Base-by-base conservation (phyloP, 768 basidiomycete genomes). In the Leccinum arenicola region DNA sequence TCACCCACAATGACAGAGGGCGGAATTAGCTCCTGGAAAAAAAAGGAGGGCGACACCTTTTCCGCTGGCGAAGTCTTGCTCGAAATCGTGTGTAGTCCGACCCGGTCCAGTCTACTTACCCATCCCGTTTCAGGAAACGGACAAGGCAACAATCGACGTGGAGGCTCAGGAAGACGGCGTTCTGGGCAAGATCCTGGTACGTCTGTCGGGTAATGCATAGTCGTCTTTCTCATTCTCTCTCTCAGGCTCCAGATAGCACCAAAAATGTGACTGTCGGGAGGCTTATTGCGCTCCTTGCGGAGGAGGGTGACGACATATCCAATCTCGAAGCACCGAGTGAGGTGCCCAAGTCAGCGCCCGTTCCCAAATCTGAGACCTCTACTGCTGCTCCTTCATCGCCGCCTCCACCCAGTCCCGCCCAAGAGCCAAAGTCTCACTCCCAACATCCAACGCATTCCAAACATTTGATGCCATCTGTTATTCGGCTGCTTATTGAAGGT, bases 121-220 rank as follows among this genome's bases (percentile, higher is more conserved):
- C 19, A 11, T 62, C 48, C 31, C 27, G 31, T 56, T 56, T 58
- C 74, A 94, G 92, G 92, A 94, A 81, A 94, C 92, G 47, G 92
- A 94, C 80, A 93, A 93, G 74, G 91, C 96, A 15, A 95, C 94
- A 2, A 97, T 98, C 69, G 97, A 99, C 72, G 96, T 99, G 7
- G 97, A 99, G 76, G 95, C 97, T 14, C 95, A 95, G 75, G 96
- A 98, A 31, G 95, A 98, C 67, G 97, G 97, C 63, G 75, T 98
- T 15, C 75, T 99, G 70, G 95, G 89, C 56, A 98, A 93, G 79
- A 96, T 98, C 63, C 65, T 99, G 67, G 95, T 95, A 68, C 55
- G 89, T 76, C 33, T 43, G 12, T 49, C 19, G 49, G 27, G 25
- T 31, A 21, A 40, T 35, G 29, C 47, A 9, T 31, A 0, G 3